Evolutionary conservation across 2,329 filamentous ascomycete species (phyloP).

Genomic region (Microsporum canis): DNA sequence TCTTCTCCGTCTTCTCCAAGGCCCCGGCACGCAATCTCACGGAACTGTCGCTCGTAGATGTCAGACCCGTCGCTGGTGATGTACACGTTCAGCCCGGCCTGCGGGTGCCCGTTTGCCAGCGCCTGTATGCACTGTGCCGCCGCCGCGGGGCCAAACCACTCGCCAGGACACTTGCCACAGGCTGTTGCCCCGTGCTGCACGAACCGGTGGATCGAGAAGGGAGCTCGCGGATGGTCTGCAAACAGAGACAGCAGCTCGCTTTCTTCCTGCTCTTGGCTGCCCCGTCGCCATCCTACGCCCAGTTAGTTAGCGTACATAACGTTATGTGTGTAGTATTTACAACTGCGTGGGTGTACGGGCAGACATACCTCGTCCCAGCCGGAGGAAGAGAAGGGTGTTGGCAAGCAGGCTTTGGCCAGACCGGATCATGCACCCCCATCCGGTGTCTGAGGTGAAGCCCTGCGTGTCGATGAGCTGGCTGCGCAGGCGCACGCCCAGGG

Average conservation of each 20-base stretch:
- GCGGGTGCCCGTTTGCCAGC: conserved; percentile 54
- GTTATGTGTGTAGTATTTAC: background rate
- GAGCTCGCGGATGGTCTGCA: conserved; percentile 72
- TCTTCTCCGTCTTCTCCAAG: conserved; percentile 22
- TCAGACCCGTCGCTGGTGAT: conserved; percentile 82
- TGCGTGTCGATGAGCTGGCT: conserved; percentile 65
- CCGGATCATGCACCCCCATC: conserved; percentile 98
- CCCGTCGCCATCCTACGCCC: conserved; percentile 60
- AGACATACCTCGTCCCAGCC: conserved; percentile 62
- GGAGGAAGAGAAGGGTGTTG: conserved; percentile 63
- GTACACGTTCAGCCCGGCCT: conserved; percentile 64
- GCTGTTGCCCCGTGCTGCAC: conserved; percentile 74
- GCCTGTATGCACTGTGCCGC: conserved; percentile 91
- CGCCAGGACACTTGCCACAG: conserved; percentile 88
- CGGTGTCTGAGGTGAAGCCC: conserved; percentile 85
- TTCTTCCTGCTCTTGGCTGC: conserved; percentile 49
- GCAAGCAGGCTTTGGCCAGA: conserved; percentile 89
- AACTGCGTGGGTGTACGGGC: too few relatives aligned
- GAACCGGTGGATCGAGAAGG: conserved; percentile 92
- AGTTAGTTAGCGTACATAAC: background rate
- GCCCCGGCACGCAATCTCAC: conserved; percentile 49
- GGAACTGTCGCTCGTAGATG: conserved; percentile 82
- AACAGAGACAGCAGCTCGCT: conserved; percentile 66
- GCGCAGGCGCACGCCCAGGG: conserved; percentile 72
- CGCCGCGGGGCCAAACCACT: conserved; percentile 98